A percentile compares a stretch with the other conserved stretches of the same genome.
Conservation (phyloP, 2,329 filamentous ascomycete genomes). For the Thelonectria olida region DNA sequence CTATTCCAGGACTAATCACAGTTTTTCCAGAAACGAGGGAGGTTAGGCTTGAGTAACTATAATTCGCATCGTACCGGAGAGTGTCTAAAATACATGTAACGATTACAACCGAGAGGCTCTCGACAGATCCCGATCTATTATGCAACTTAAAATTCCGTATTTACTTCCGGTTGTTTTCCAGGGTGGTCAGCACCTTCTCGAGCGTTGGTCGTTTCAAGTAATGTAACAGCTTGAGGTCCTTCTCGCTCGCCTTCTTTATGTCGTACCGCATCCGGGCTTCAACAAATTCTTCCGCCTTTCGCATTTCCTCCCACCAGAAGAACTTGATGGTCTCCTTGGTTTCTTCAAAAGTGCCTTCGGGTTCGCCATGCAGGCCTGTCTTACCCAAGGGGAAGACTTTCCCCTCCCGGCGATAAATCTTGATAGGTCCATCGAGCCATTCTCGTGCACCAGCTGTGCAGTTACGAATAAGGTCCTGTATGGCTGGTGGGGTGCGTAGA, state of each 20-base stretch:
- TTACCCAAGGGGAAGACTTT: not conserved
- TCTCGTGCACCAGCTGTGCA: not conserved
- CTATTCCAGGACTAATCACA: too few relatives aligned
- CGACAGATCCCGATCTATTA: too few relatives aligned
- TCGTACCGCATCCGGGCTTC: not conserved
- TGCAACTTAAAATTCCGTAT: too few relatives aligned
- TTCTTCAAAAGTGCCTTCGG: not conserved
- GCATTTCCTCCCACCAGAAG: not conserved
- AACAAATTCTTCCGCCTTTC: not conserved
- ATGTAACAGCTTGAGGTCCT: not conserved
- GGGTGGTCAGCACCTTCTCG: not conserved
- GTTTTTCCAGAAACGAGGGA: too few relatives aligned
- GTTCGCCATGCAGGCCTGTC: not conserved
- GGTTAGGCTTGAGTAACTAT: too few relatives aligned
- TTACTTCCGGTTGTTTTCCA: too few relatives aligned
- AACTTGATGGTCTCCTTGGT: not conserved
- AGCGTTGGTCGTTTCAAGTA: too few relatives aligned
- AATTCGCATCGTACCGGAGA: too few relatives aligned
- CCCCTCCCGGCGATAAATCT: not conserved
- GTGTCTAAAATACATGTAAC: too few relatives aligned
- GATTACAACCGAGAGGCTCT: too few relatives aligned
- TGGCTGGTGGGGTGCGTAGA: not conserved
- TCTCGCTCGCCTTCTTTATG: not conserved
- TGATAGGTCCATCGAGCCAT: not conserved
- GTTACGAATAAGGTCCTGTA: not conserved